Base-by-base conservation (phyloP, 371 early-diverging fungal species). In the Mucor lusitanicus region DNA sequence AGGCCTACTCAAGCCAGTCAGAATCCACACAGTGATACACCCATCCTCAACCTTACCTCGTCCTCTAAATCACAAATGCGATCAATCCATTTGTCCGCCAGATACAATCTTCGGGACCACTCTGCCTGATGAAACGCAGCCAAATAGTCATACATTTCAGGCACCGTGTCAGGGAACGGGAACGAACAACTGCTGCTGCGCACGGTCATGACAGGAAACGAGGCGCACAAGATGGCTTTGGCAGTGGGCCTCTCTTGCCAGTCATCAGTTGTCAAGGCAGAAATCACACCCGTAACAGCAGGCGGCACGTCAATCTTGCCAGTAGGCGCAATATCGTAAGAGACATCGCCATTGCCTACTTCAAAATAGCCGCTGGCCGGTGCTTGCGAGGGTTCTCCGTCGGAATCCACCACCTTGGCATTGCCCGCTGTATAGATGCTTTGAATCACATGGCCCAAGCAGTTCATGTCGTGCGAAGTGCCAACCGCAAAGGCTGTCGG, bases 61-160 rank as follows among this genome's bases (percentile, higher is more conserved):
- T 86, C 86, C 60, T 85, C 84, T 17, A 88, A 66, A 37, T 80
- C 82, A 55, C 87, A 86, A 30, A 88, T 85, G n/a, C 85, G 72
- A 30, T 86, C 88, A 6, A 88, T 78, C 85, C 86, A 86, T 64
- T 81, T 86, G 55, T 79, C 83, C 1, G 88, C 88, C 42, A 88
- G 67, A 55, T 86, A 84, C 8, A 86, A 60, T 35, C 81, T 65
- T 39, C 83, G 64, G 5, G 75, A 73, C 80, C 78, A 84, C 70
- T 82, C 79, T 81, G 84, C 84, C 68, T 75, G 71, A 63, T 87
- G 83, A 63, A 89, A 88, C 59, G 78, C 76, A 1, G 90, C 83
- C 33, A 88, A 65, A 62, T 84, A 89, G 13, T 88, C 87, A 48
- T 89, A 88, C 68, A 88, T 86, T 48, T 88, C 90, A 0, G 85